phyloP scores from a whole-genome alignment of 306 rosid species.

The Pueraria montana region DNA sequence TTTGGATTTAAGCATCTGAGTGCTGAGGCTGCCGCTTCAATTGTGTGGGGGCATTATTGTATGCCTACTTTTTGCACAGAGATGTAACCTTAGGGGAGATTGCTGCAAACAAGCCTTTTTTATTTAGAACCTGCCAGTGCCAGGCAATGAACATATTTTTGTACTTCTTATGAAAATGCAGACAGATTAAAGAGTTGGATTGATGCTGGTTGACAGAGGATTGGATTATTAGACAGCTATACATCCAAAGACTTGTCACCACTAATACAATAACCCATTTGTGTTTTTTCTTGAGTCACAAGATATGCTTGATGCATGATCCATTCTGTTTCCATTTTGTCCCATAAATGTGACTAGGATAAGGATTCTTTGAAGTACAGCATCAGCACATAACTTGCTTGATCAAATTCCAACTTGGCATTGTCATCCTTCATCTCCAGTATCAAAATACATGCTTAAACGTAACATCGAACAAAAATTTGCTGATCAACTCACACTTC shows the following conservation, averaged over 20 bases:
- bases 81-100: no score
- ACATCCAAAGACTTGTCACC: neutral
- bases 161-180: no score
- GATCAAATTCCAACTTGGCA: neutral
- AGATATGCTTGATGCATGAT: conserved; percentile 8
- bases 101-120: no score
- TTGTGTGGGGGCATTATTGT: no score
- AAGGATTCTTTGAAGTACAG: neutral
- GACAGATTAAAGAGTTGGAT: conserved; percentile 59
- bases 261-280: neutral
- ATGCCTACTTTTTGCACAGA: no score
- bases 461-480: neutral
- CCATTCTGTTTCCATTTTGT: conserved; percentile 22
- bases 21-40: no score
- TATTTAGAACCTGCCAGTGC: no score
- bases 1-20: no score
- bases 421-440: conserved; percentile 31
- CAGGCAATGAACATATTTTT: no score
- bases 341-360: neutral
- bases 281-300: neutral
- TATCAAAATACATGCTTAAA: conserved; percentile 9
- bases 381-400: conserved; percentile 27
- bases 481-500: neutral
- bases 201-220: conserved; percentile 75
- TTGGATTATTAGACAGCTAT: conserved; percentile 58